These are phyloP conservation scores for Microsporum audouinii DNA, from an alignment of 2,329 filamentous ascomycete genomes.

Conservation along the genomic window DNA sequence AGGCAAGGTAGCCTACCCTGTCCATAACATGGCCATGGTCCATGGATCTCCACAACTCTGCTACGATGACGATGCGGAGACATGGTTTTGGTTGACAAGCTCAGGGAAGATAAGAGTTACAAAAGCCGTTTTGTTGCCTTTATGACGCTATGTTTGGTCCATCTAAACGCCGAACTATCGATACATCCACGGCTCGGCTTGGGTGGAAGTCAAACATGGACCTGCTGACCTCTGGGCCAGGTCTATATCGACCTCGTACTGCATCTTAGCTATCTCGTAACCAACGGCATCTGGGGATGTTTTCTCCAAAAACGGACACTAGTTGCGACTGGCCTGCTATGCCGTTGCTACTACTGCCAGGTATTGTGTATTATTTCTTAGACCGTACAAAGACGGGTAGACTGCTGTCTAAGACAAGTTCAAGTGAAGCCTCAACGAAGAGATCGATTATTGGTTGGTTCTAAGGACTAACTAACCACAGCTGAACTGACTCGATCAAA, in stretches of 20 bases:
- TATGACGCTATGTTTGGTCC: slow-evolving; percentile 1
- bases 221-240: neutral
- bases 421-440: neutral
- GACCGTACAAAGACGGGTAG: neutral
- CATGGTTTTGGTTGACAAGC: neutral
- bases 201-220: neutral
- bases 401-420: neutral
- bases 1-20: neutral
- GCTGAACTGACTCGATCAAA: neutral
- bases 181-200: neutral
- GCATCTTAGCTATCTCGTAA: neutral
- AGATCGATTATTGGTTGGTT: neutral
- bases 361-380: neutral
- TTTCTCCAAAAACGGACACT: neutral
- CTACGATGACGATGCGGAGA: neutral
- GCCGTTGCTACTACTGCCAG: neutral
- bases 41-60: neutral
- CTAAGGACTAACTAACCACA: neutral
- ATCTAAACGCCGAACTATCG: neutral
- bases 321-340: neutral
- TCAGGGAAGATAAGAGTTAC: neutral
- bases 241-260: neutral
- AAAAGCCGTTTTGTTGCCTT: neutral
- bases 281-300: neutral
- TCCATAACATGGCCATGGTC: neutral